Conservation (phyloP, 2,329 filamentous ascomycete genomes). For the Dryadomyces sulphureus region DNA sequence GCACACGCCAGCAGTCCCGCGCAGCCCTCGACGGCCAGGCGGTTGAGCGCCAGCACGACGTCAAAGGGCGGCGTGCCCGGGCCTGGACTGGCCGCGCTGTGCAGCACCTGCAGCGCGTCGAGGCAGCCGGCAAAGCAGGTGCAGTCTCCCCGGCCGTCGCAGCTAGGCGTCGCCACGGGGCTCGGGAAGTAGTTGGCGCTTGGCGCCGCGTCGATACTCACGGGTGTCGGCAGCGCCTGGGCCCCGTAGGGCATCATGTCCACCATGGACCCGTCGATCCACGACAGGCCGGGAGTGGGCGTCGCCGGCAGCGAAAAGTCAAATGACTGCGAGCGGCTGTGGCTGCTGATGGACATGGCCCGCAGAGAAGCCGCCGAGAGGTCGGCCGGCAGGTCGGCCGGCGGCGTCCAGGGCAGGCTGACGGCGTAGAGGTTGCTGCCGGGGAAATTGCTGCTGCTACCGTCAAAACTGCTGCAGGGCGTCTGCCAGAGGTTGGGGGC, state of each 20-base stretch:
- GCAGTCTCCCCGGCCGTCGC: constrained; percentile 18
- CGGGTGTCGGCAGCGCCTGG: constrained; percentile 18
- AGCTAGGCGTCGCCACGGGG: constrained; percentile 23
- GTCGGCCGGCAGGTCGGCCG: constrained; percentile 19
- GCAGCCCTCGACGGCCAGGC: constrained; percentile 33
- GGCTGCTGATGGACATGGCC: constrained; percentile 18
- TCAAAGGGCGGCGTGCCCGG: constrained; percentile 21
- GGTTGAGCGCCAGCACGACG: constrained; percentile 27
- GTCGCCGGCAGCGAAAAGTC: constrained; percentile 17
- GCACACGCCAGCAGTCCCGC: constrained; percentile 29
- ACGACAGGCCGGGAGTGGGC: neutral
- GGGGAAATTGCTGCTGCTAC: constrained; percentile 9
- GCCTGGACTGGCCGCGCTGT: constrained; percentile 24
- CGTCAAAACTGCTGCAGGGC: constrained; percentile 20
- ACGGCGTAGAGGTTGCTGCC: constrained; percentile 20
- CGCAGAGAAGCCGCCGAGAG: constrained; percentile 21
- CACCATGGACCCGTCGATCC: constrained; percentile 6
- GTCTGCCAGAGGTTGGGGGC: constrained; percentile 22
- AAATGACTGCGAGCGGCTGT: constrained; percentile 12
- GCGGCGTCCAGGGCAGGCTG: constrained; percentile 25
- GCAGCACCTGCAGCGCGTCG: constrained; percentile 30
- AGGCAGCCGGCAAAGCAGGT: constrained; percentile 31
- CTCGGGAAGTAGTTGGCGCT: constrained; percentile 23
- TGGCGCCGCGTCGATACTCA: constrained; percentile 15
- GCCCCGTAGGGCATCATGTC: constrained; percentile 21